Conservation (phyloP, 441 rosid species). For the Viola pubescens region DNA sequence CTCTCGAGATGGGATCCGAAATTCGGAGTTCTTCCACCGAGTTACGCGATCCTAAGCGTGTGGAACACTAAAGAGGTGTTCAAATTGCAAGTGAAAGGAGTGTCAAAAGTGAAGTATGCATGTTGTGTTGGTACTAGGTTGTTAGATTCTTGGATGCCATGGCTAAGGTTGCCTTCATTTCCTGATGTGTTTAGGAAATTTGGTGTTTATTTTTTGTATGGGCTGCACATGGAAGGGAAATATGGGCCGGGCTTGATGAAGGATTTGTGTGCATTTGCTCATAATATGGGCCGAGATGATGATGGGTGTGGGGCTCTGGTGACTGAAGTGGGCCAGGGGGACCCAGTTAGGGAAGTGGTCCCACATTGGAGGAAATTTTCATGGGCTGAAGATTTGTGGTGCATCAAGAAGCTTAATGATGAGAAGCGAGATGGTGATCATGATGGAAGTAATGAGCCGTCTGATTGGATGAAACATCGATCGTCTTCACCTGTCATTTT, state of each 20-base stretch:
- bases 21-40: constrained; percentile 29
- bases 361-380: constrained; percentile 72
- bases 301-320: constrained; percentile 51
- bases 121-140: constrained; percentile 47
- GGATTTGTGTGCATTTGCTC: constrained; percentile 47
- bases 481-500: constrained; percentile 38
- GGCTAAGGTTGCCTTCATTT: constrained; percentile 58
- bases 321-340: constrained; percentile 51
- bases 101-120: constrained; percentile 32
- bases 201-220: constrained; percentile 58
- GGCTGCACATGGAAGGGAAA: constrained; percentile 55
- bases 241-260: constrained; percentile 42
- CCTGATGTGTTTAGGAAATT: constrained; percentile 57
- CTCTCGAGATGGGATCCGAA: constrained; percentile 28
- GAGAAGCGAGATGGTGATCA: constrained; percentile 3
- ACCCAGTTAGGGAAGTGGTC: constrained; percentile 43
- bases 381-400: constrained; percentile 67
- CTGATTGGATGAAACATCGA: constrained; percentile 39
- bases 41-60: constrained; percentile 49
- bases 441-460: constrained; percentile 17
- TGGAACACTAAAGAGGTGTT: constrained; percentile 76
- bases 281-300: constrained; percentile 54
- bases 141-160: constrained; percentile 58
- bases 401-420: constrained; percentile 40
- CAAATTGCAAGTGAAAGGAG: constrained; percentile 52